These are phyloP conservation scores for Nidula niveotomentosa DNA, from an alignment of 1,284 basidiomycete species.

Conservation along the genomic window DNA sequence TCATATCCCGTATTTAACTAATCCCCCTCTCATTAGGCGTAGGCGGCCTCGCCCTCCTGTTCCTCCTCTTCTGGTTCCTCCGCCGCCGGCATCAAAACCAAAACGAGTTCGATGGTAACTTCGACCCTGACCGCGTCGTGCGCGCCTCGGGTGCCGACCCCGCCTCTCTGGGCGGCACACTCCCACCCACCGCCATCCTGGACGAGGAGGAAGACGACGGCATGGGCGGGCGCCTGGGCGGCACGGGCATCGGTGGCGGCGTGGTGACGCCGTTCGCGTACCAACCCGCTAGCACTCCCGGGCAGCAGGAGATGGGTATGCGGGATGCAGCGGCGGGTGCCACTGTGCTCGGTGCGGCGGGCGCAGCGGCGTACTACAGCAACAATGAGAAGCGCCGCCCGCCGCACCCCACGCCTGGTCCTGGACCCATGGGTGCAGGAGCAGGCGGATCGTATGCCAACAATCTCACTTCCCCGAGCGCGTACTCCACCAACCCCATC, in stretches of 20 bases:
- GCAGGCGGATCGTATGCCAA: no score
- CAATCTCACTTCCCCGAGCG: no score
- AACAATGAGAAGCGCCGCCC: no score
- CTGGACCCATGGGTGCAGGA: no score
- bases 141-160: slow-evolving; percentile 9
- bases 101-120: slow-evolving; percentile 39
- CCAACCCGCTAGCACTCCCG: slow-evolving; percentile 7
- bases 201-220: slow-evolving; percentile 30
- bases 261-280: slow-evolving; percentile 33
- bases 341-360: background rate
- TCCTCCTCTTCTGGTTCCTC: slow-evolving; percentile 22
- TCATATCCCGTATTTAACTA: background rate
- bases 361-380: background rate
- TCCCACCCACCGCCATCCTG: slow-evolving; percentile 14
- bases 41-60: slow-evolving; percentile 22
- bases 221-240: slow-evolving; percentile 32
- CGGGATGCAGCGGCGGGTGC: slow-evolving; percentile 5
- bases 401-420: no score
- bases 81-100: slow-evolving; percentile 23
- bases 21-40: slow-evolving; percentile 22
- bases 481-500: no score
- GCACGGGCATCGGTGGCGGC: slow-evolving; percentile 30
- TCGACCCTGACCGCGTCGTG: slow-evolving; percentile 32
- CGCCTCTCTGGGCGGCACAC: slow-evolving; percentile 11
- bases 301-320: background rate